Evolutionary conservation across 352 stramenopile species (phyloP), one percentile per base, ranked within the genome.

Genomic region (Pythium volutum): DNA sequence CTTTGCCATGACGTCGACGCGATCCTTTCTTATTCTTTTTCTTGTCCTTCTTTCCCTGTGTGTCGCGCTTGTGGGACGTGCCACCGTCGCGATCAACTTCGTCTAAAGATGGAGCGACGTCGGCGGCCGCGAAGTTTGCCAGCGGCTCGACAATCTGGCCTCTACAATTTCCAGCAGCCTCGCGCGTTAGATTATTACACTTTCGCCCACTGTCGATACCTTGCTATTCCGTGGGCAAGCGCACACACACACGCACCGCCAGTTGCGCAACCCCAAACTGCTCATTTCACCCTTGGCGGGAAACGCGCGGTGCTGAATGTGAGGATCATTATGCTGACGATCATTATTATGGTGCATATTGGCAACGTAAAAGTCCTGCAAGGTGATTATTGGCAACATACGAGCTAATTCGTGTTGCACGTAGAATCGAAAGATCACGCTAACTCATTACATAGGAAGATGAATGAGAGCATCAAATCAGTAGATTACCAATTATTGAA

Each of bases 191-290:
- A 53, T 25, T 23, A 2, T 15, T 53, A 39, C 3, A 29, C 16
- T 5, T 27, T 11, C 20, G 6, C 7, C 14, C 31, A 11, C 31
- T 9, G 5, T 31, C 6, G 20, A 50, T 9, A 16, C 43, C 18
- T 50, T n/a, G 27, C n/a, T n/a, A n/a, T n/a, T n/a, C n/a, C 27
- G 31, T 36, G 31, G 31, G 27, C 12, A 53, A 20, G 4, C 14
- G 36, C 6, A 49, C 14, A 22, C 14, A 43, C 6, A 49, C 14
- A 66, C 70, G 49, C 45, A 77, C 70, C 70, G 67, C 70, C 70
- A 77, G 54, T 77, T 77, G 25, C 70, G 63, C 43, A 75, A 39
- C 18, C 64, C 64, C n/a, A 71, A 46, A 39, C 64, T 71, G 41
- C 38, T 62, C 41, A 48, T 48, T 25, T 43, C 7, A 16, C 38